phyloP scores from a whole-genome alignment of 1,139 yeast genomes.

The Scheffersomyces cryptocercus region DNA sequence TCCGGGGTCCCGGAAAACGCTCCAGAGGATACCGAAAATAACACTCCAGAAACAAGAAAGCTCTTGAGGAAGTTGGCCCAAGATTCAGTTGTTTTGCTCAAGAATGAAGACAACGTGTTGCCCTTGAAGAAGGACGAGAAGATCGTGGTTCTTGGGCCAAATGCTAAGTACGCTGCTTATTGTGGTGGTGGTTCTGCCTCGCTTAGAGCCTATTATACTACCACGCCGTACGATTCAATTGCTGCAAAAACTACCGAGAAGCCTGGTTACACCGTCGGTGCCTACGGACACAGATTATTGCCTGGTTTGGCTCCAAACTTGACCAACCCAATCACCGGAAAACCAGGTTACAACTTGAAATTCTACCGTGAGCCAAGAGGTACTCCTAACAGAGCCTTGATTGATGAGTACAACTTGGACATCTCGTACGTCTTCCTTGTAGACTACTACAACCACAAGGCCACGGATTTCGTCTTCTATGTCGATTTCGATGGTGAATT shows the following conservation, averaged over 20 bases:
- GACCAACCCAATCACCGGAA: neutral
- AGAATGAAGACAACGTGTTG: slow-evolving; percentile 11
- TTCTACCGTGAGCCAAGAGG: slow-evolving; percentile 62
- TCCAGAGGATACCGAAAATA: slow-evolving; percentile 5
- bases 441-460: slow-evolving; percentile 20
- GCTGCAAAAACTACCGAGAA: slow-evolving; percentile 13
- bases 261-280: slow-evolving; percentile 28
- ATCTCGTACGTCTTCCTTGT: slow-evolving; percentile 67
- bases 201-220: slow-evolving; percentile 11
- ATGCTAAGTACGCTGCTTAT: slow-evolving; percentile 14
- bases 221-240: slow-evolving; percentile 14
- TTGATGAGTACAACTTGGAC: slow-evolving; percentile 71
- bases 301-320: slow-evolving; percentile 26
- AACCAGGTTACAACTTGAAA: slow-evolving; percentile 50
- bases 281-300: slow-evolving; percentile 45
- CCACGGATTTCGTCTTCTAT: slow-evolving; percentile 10
- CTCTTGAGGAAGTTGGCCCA: neutral
- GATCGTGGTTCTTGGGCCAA: slow-evolving; percentile 10
- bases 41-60: neutral
- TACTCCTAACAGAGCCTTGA: slow-evolving; percentile 40
- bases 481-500: slow-evolving; percentile 11
- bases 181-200: slow-evolving; percentile 11
- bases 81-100: slow-evolving; percentile 1
- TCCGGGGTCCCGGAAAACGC: slow-evolving; percentile 10
- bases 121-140: slow-evolving; percentile 13